Evolutionary conservation across 208 protist genomes (phyloP), one percentile per base, ranked within the genome.

Genomic region (Acanthamoeba lenticulata): DNA sequence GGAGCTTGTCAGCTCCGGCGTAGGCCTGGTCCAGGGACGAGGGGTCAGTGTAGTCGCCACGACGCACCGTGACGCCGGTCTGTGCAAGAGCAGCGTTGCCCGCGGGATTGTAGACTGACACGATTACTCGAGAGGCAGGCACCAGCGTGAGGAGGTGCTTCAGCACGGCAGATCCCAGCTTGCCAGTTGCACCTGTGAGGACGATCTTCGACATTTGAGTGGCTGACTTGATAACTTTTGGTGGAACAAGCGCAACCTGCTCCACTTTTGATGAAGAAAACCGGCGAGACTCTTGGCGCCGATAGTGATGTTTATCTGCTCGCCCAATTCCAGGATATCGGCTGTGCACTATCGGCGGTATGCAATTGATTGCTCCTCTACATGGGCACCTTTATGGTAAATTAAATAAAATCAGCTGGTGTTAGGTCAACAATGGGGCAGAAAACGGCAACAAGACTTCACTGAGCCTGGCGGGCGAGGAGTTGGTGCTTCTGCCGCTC

Each of bases 401-500:
- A n/a, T n/a, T n/a, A n/a, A n/a, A n/a, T n/a, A n/a, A n/a, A n/a
- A n/a, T n/a, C n/a, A n/a, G n/a, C n/a, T n/a, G n/a, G n/a, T n/a
- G n/a, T n/a, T n/a, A n/a, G n/a, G n/a, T n/a, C n/a, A n/a, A n/a
- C n/a, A n/a, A n/a, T n/a, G n/a, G n/a, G n/a, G n/a, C n/a, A n/a
- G n/a, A n/a, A n/a, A n/a, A n/a, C n/a, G n/a, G n/a, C n/a, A n/a
- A n/a, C n/a, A n/a, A n/a, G n/a, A n/a, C n/a, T n/a, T n/a, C n/a
- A n/a, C 44, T 60, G 27, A 38, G 32, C 32, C 47, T 89, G 52
- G 40, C 4, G 7, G 5, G n/a, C 32, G 9, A 57, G 40, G 24
- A 89, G 79, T 11, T 89, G 44, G 40, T 44, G 4, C 85, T 74
- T 91, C 38, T 91, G 49, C 3, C 85, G 44, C 38, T 72, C 85